Evolutionary conservation across 1,284 basidiomycete genomes (phyloP).

Genomic region (Neonothopanus nambi): DNA sequence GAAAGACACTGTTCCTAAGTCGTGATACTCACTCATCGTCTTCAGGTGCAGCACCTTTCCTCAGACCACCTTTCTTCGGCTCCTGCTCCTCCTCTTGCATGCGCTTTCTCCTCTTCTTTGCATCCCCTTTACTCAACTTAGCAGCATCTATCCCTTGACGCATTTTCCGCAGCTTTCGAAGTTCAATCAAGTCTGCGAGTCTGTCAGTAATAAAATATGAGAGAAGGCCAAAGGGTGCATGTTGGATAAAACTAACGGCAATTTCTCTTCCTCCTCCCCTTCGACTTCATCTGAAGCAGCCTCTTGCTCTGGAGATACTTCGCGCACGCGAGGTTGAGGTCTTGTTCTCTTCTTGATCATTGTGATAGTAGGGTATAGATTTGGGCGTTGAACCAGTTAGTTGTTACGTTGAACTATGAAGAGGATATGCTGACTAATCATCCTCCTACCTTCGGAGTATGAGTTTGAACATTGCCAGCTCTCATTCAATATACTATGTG

Average conservation of each 20-base stretch:
- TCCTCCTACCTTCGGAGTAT: no score
- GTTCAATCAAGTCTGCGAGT: conserved; percentile 81
- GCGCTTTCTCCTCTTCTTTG: conserved; percentile 67
- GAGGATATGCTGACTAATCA: no score
- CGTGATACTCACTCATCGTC: conserved; percentile 57
- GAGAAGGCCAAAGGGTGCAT: conserved; percentile 1
- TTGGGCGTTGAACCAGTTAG: no score
- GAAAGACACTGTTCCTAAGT: conserved; percentile 1
- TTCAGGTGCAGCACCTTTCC: conserved; percentile 46
- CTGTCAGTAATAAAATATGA: conserved; percentile 33
- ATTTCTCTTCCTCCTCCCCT: conserved; percentile 41
- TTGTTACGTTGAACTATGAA: no score
- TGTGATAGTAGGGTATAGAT: background rate
- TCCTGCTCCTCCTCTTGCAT: conserved; percentile 50
- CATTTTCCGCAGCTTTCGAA: conserved; percentile 76
- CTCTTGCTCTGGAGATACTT: conserved; percentile 44
- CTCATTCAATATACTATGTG: no score
- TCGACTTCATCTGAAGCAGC: conserved; percentile 27
- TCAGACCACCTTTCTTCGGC: conserved; percentile 60
- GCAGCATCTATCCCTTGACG: conserved; percentile 86
- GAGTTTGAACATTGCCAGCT: no score
- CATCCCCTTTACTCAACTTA: conserved; percentile 84
- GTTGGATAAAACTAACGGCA: conserved; percentile 43
- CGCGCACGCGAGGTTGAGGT: conserved; percentile 52
- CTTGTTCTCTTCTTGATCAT: conserved; percentile 69